phyloP scores from a whole-genome alignment of 2,329 filamentous ascomycete species.

The Didymella arachidicola region DNA sequence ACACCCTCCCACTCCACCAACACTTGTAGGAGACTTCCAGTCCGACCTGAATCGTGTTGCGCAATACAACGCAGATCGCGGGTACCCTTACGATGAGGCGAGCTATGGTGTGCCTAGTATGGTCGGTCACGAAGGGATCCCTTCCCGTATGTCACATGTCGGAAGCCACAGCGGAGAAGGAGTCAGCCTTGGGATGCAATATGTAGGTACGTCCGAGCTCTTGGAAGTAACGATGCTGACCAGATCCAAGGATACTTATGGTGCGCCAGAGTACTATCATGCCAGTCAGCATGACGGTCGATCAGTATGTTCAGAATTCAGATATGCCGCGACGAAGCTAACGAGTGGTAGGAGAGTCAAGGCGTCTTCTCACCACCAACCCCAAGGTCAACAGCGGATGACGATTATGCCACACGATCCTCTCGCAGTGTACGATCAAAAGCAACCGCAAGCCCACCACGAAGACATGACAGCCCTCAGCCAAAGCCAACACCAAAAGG shows the following conservation, averaged over 20 bases:
- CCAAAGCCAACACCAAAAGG: constrained; percentile 46
- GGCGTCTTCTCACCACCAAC: constrained; percentile 52
- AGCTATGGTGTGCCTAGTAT: constrained; percentile 43
- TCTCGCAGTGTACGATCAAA: constrained; percentile 47
- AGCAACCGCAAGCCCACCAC: constrained; percentile 37
- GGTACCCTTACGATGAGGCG: constrained; percentile 48
- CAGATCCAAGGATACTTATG: constrained; percentile 43
- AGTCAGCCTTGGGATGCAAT: constrained; percentile 43
- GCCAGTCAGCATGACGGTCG: constrained; percentile 38
- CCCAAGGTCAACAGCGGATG: constrained; percentile 53
- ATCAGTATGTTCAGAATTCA: constrained; percentile 31
- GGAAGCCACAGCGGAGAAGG: constrained; percentile 32
- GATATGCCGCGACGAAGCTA: constrained; percentile 20
- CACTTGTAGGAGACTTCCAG: constrained; percentile 40
- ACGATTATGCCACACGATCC: constrained; percentile 50
- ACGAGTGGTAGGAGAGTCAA: constrained; percentile 37
- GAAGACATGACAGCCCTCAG: constrained; percentile 33
- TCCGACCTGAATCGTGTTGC: constrained; percentile 53
- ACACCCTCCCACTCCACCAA: constrained; percentile 50
- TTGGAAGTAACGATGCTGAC: constrained; percentile 30
- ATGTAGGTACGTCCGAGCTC: constrained; percentile 35
- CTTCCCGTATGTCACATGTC: constrained; percentile 39
- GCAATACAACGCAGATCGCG: constrained; percentile 53
- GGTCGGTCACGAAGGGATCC: constrained; percentile 37
- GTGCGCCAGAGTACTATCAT: constrained; percentile 38